phyloP scores from a whole-genome alignment of 106 monocot genomes.

The Apostasia ramifera region DNA sequence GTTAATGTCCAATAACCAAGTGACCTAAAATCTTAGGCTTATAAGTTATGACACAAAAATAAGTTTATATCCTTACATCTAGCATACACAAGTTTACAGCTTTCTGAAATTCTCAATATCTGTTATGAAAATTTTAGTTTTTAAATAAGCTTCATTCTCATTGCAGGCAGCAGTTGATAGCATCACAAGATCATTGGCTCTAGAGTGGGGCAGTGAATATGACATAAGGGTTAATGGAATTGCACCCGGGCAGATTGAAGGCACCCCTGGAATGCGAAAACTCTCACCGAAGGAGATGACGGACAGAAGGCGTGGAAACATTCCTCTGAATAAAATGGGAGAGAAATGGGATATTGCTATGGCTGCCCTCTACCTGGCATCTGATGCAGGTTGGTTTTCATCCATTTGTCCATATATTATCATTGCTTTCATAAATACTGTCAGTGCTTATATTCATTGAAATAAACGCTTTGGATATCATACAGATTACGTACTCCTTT shows the following conservation, averaged over 20 bases:
- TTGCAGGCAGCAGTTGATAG: slow-evolving; percentile 82
- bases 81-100: no score
- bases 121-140: neutral
- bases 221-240: slow-evolving; percentile 89
- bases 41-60: no score
- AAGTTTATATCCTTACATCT: no score
- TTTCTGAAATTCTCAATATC: neutral
- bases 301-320: slow-evolving; percentile 6
- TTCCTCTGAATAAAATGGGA: slow-evolving; percentile 44
- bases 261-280: slow-evolving; percentile 69
- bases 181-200: slow-evolving; percentile 70
- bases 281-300: slow-evolving; percentile 61
- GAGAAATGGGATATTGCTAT: slow-evolving; percentile 83
- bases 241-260: slow-evolving; percentile 84
- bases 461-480: no score
- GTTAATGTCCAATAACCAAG: neutral
- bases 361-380: slow-evolving; percentile 76
- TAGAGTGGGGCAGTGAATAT: slow-evolving; percentile 96
- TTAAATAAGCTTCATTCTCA: neutral
- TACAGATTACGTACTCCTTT: no score
- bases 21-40: no score
- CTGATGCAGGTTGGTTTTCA: slow-evolving; percentile 54
- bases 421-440: no score
- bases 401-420: no score
- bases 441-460: neutral